Conservation (phyloP, 2,329 filamentous ascomycete species). For the Fusarium sp. region DNA sequence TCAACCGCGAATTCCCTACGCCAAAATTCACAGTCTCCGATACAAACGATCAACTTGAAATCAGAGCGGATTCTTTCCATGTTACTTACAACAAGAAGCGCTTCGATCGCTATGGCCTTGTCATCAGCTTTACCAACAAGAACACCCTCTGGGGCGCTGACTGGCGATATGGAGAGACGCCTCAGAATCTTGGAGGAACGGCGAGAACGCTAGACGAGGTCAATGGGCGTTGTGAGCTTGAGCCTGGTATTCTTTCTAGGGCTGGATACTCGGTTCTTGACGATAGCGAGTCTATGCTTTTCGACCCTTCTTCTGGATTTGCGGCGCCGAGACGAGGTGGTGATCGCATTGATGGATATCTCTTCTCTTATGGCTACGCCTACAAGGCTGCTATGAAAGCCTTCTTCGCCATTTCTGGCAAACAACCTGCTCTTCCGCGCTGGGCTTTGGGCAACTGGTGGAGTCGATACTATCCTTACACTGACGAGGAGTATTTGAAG, state of each 20-base stretch:
- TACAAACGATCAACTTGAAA: slow-evolving; percentile 60
- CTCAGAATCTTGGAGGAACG: slow-evolving; percentile 59
- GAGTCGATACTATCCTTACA: slow-evolving; percentile 71
- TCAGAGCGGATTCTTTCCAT: slow-evolving; percentile 66
- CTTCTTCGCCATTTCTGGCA: slow-evolving; percentile 67
- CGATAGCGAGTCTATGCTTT: slow-evolving; percentile 68
- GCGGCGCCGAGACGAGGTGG: slow-evolving; percentile 61
- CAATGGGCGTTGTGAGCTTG: slow-evolving; percentile 63
- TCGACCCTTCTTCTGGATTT: slow-evolving; percentile 63
- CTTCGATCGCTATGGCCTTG: slow-evolving; percentile 65
- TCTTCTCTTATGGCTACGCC: slow-evolving; percentile 70
- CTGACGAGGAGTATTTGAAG: slow-evolving; percentile 64
- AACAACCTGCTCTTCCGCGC: slow-evolving; percentile 66
- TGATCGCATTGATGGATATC: slow-evolving; percentile 67
- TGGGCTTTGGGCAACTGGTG: slow-evolving; percentile 75
- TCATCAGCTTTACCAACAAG: slow-evolving; percentile 57
- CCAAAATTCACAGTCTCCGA: slow-evolving; percentile 63
- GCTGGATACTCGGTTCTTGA: slow-evolving; percentile 65
- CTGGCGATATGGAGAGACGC: slow-evolving; percentile 60
- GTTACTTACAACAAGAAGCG: slow-evolving; percentile 68
- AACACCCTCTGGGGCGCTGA: slow-evolving; percentile 55
- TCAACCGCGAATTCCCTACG: slow-evolving; percentile 59
- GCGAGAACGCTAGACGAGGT: slow-evolving; percentile 66
- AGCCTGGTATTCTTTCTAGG: slow-evolving; percentile 62
- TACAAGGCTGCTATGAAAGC: slow-evolving; percentile 65